phyloP scores from a whole-genome alignment of 1,284 basidiomycete genomes.

The Nidula niveotomentosa region DNA sequence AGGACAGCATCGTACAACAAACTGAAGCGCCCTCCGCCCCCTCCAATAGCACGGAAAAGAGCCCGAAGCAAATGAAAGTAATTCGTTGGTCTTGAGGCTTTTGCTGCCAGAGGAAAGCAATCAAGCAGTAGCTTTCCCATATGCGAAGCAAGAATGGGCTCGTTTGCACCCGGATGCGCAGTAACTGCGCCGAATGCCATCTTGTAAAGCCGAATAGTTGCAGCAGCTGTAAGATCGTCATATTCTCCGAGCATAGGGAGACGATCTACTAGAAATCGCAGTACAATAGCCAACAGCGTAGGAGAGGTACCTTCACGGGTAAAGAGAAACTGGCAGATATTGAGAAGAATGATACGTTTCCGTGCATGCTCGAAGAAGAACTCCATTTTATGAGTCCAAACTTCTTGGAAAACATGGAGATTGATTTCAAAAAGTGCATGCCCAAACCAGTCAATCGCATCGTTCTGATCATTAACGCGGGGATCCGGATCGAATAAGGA shows the following conservation, averaged over 20 bases:
- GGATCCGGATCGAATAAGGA: constrained; percentile 83
- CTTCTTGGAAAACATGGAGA: constrained; percentile 90
- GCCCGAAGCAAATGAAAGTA: constrained; percentile 96
- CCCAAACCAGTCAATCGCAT: constrained; percentile 87
- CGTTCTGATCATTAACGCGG: constrained; percentile 72
- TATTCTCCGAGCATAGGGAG: constrained; percentile 86
- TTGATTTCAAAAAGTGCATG: constrained; percentile 82
- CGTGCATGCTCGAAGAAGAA: constrained; percentile 84
- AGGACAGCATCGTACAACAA: constrained; percentile 96
- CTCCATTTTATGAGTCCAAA: constrained; percentile 90
- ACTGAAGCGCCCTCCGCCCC: constrained; percentile 92
- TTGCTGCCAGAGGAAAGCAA: constrained; percentile 93
- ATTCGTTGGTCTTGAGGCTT: constrained; percentile 88
- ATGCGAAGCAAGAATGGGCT: constrained; percentile 91
- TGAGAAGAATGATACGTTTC: constrained; percentile 80
- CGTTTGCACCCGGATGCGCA: constrained; percentile 78
- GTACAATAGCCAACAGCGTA: constrained; percentile 90
- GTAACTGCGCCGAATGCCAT: constrained; percentile 94
- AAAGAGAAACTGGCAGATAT: constrained; percentile 88
- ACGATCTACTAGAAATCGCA: constrained; percentile 85
- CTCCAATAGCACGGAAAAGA: constrained; percentile 97
- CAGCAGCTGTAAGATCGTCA: constrained; percentile 79
- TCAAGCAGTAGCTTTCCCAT: constrained; percentile 96
- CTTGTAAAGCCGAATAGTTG: constrained; percentile 93
- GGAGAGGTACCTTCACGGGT: constrained; percentile 83